Conservation (phyloP, 225 moss, liverwort and hornwort species). For the Thuidium tamariscinum region DNA sequence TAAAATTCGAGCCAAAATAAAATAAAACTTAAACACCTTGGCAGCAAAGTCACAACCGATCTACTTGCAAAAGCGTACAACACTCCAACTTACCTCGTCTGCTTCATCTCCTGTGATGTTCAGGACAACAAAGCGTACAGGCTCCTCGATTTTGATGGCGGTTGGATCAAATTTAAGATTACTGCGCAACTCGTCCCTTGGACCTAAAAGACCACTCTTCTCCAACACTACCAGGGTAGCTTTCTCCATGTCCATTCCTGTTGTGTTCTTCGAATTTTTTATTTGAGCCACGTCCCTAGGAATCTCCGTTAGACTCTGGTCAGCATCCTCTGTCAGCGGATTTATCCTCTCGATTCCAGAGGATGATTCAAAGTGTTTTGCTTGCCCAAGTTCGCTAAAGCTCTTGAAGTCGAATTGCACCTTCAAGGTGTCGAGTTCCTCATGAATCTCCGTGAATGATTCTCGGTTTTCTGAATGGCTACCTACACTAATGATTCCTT, state of each 20-base stretch:
- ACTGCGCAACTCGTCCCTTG: neutral
- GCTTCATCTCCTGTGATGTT: neutral
- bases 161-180: neutral
- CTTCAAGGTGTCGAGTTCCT: too few relatives aligned
- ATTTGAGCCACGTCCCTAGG: too few relatives aligned
- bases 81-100: neutral
- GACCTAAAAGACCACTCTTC: neutral
- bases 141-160: neutral
- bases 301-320: too few relatives aligned
- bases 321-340: neutral
- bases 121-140: neutral
- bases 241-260: neutral
- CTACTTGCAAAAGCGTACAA: neutral
- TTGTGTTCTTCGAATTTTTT: neutral
- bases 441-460: too few relatives aligned
- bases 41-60: neutral
- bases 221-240: neutral
- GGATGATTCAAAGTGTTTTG: neutral
- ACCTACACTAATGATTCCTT: too few relatives aligned
- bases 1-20: too few relatives aligned
- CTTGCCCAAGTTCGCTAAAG: too few relatives aligned
- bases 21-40: too few relatives aligned
- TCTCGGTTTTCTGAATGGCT: too few relatives aligned
- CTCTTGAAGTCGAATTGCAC: too few relatives aligned
- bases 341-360: neutral